Evolutionary conservation across 2,329 filamentous ascomycete genomes (phyloP).

Genomic region (Raffaelea albimanens): DNA sequence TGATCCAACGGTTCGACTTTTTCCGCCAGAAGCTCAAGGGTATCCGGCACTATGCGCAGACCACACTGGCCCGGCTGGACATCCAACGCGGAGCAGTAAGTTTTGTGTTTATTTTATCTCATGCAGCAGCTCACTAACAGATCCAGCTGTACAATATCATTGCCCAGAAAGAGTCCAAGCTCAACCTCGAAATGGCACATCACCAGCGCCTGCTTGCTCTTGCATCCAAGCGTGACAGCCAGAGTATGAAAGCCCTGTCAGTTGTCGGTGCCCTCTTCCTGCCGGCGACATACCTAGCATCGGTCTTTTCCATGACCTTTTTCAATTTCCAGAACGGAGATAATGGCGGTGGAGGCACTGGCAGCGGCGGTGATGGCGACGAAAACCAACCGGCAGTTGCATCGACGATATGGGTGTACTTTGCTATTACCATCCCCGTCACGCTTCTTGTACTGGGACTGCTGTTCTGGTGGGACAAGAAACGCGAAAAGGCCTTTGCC

Average conservation of each 20-base stretch:
- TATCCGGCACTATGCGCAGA: conserved; percentile 53
- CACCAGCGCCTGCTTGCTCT: conserved; percentile 51
- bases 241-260: conserved; percentile 56
- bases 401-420: conserved; percentile 52
- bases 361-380: conserved; percentile 6
- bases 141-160: conserved; percentile 60
- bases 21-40: conserved; percentile 52
- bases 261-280: conserved; percentile 55
- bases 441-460: conserved; percentile 43
- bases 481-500: conserved; percentile 37
- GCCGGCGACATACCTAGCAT: conserved; percentile 52
- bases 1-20: conserved; percentile 47
- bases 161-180: conserved; percentile 53
- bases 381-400: conserved; percentile 34
- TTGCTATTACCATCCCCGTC: conserved; percentile 49
- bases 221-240: conserved; percentile 51
- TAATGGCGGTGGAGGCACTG: neutral
- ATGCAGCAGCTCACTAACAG: neutral
- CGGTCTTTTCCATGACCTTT: conserved; percentile 58
- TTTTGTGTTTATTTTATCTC: neutral
- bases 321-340: conserved; percentile 49
- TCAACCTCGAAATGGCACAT: conserved; percentile 53
- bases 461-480: conserved; percentile 46
- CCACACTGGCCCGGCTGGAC: conserved; percentile 49
- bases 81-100: conserved; percentile 51